Evolutionary conservation across 352 stramenopile species (phyloP).

Genomic region (Globisporangium cystogenes): DNA sequence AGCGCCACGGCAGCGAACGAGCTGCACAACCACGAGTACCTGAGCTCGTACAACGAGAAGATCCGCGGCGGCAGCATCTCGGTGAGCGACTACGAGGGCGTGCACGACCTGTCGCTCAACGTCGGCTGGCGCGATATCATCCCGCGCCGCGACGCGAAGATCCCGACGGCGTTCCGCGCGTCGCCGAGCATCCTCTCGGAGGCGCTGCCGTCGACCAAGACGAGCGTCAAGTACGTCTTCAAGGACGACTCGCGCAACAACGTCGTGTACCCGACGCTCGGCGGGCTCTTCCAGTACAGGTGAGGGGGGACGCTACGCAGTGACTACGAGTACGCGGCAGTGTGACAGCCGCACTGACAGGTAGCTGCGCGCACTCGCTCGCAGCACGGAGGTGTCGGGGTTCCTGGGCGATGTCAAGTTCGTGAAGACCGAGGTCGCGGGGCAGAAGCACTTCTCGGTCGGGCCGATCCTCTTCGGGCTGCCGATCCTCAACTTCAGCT

Average conservation of each 20-base stretch:
- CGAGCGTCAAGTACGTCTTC: constrained; percentile 91
- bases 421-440: constrained; percentile 80
- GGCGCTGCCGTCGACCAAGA: constrained; percentile 88
- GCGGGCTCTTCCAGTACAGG: constrained; percentile 88
- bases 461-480: constrained; percentile 59
- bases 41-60: constrained; percentile 88
- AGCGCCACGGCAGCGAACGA: constrained; percentile 74
- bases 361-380: not conserved
- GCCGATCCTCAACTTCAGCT: constrained; percentile 76
- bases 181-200: constrained; percentile 89
- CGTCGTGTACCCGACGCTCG: constrained; percentile 75
- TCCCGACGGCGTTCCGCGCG: constrained; percentile 85
- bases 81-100: constrained; percentile 80
- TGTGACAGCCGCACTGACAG: too few relatives aligned
- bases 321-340: too few relatives aligned
- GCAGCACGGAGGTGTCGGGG: constrained; percentile 80
- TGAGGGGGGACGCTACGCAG: constrained; percentile 12
- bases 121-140: constrained; percentile 86
- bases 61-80: constrained; percentile 78
- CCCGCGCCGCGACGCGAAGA: constrained; percentile 73
- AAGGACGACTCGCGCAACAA: constrained; percentile 88
- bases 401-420: constrained; percentile 88
- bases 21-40: constrained; percentile 81
- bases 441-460: constrained; percentile 76
- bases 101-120: constrained; percentile 84